These are phyloP conservation scores for Phytopythium montanum DNA, from an alignment of 352 stramenopile genomes.

Conservation along the genomic window DNA sequence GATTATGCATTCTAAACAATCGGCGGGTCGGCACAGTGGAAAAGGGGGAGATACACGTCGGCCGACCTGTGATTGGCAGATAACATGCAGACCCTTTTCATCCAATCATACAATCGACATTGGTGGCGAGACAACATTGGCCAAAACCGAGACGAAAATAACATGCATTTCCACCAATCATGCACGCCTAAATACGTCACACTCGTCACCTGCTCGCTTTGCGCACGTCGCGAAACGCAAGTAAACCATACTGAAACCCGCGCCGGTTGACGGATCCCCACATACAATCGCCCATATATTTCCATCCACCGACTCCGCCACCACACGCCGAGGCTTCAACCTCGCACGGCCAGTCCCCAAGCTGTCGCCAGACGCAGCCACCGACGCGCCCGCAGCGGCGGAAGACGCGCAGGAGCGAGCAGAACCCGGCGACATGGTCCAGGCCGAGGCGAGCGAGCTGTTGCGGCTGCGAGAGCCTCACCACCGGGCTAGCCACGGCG, in stretches of 20 bases:
- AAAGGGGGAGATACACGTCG: not conserved
- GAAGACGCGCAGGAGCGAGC: not conserved
- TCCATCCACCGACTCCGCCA: not conserved
- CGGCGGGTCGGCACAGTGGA: not conserved
- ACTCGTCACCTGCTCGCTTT: not conserved
- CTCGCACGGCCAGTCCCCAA: not conserved
- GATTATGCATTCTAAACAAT: too few species aligned
- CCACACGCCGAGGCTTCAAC: not conserved
- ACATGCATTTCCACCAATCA: not conserved
- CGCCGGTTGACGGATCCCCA: not conserved
- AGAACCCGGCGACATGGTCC: constrained; percentile 10
- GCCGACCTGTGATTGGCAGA: not conserved
- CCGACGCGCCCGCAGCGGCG: not conserved
- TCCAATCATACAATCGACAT: not conserved
- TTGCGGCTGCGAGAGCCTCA: constrained; percentile 42
- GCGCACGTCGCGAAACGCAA: constrained; percentile 5
- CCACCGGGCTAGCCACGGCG: constrained; percentile 10
- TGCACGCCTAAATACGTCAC: not conserved
- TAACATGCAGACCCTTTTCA: not conserved
- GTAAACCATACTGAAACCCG: not conserved
- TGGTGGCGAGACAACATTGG: not conserved
- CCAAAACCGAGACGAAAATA: not conserved
- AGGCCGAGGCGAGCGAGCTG: constrained; percentile 60
- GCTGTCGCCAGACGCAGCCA: not conserved
- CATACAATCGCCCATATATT: not conserved